Percentiles rank a stretch among this genome's conserved stretches.
Evolutionary conservation across 768 basidiomycete species (phyloP).

Genomic region (Amanita muscaria): DNA sequence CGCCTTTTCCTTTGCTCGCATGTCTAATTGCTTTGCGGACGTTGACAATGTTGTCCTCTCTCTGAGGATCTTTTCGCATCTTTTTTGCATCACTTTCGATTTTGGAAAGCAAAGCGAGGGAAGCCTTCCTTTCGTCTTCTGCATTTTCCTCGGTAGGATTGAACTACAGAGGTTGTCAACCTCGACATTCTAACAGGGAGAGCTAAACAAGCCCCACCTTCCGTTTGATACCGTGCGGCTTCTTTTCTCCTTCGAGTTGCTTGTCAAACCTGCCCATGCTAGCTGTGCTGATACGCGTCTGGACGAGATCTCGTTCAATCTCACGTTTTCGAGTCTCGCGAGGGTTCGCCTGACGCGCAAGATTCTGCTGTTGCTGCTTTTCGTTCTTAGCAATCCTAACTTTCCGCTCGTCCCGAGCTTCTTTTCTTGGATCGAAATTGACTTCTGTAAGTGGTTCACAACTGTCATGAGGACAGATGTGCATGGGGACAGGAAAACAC

Average conservation of each 20-base stretch:
- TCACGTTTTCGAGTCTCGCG: slow-evolving; percentile 55
- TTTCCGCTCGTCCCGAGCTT: slow-evolving; percentile 72
- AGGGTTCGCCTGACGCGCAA: slow-evolving; percentile 26
- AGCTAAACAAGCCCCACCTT: slow-evolving; percentile 47
- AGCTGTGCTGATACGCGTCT: slow-evolving; percentile 78
- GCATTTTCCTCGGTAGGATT: slow-evolving; percentile 68
- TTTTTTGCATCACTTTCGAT: slow-evolving; percentile 71
- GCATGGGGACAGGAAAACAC: slow-evolving; percentile 18
- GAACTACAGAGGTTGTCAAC: slow-evolving; percentile 52
- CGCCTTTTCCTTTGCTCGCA: slow-evolving; percentile 63
- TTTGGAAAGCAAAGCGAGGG: slow-evolving; percentile 67
- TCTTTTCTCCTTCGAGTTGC: slow-evolving; percentile 86
- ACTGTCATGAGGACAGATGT: background rate
- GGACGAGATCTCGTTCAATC: slow-evolving; percentile 68
- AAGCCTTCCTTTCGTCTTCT: slow-evolving; percentile 59
- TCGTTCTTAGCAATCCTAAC: slow-evolving; percentile 79
- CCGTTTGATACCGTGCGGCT: slow-evolving; percentile 79
- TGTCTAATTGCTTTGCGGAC: slow-evolving; percentile 81
- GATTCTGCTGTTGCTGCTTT: slow-evolving; percentile 63
- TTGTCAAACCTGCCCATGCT: slow-evolving; percentile 95
- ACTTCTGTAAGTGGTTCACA: slow-evolving; percentile 41
- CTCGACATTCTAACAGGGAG: background rate
- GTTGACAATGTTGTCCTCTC: slow-evolving; percentile 60
- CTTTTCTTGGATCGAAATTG: slow-evolving; percentile 72
- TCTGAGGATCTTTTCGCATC: slow-evolving; percentile 35